These are phyloP conservation scores for Trichoderma sp. DNA, from an alignment of 2,329 filamentous ascomycete species.

Conservation along the genomic window DNA sequence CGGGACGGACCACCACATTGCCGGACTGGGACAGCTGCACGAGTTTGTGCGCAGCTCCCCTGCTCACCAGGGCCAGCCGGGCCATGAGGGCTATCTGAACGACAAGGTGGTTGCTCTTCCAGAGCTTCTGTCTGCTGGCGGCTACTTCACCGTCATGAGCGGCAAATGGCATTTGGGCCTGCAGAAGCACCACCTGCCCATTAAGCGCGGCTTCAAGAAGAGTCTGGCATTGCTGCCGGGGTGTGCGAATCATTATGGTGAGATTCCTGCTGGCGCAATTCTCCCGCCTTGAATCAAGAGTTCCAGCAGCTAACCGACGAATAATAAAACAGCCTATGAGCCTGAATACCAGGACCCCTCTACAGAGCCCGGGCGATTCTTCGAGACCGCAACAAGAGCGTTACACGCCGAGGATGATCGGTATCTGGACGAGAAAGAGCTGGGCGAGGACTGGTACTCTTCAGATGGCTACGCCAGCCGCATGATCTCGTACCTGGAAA, in stretches of 20 bases:
- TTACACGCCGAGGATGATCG: slow-evolving; percentile 21
- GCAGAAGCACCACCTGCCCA: slow-evolving; percentile 58
- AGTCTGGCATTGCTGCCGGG: slow-evolving; percentile 63
- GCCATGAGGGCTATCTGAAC: slow-evolving; percentile 67
- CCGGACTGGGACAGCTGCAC: slow-evolving; percentile 46
- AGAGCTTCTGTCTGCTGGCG: slow-evolving; percentile 59
- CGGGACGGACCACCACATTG: slow-evolving; percentile 57
- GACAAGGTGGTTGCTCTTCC: slow-evolving; percentile 60
- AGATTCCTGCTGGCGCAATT: background rate
- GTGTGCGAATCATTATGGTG: slow-evolving; percentile 55
- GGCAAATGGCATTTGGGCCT: slow-evolving; percentile 67
- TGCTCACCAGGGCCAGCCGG: slow-evolving; percentile 58
- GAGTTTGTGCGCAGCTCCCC: slow-evolving; percentile 26
- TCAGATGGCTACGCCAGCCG: slow-evolving; percentile 56
- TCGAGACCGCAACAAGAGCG: slow-evolving; percentile 22
- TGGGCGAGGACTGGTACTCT: slow-evolving; percentile 21
- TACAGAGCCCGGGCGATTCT: slow-evolving; percentile 22
- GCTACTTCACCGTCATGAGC: slow-evolving; percentile 62
- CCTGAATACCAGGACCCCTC: slow-evolving; percentile 23
- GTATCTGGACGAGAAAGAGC: slow-evolving; percentile 19
- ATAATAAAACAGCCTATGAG: slow-evolving; percentile 12
- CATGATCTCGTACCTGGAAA: slow-evolving; percentile 54
- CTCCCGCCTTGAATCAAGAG: background rate
- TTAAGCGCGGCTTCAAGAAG: slow-evolving; percentile 60
- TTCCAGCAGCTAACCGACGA: background rate